Base-by-base conservation (phyloP, 2,329 filamentous ascomycete species). In the Mycosphaerelloides madeirae region DNA sequence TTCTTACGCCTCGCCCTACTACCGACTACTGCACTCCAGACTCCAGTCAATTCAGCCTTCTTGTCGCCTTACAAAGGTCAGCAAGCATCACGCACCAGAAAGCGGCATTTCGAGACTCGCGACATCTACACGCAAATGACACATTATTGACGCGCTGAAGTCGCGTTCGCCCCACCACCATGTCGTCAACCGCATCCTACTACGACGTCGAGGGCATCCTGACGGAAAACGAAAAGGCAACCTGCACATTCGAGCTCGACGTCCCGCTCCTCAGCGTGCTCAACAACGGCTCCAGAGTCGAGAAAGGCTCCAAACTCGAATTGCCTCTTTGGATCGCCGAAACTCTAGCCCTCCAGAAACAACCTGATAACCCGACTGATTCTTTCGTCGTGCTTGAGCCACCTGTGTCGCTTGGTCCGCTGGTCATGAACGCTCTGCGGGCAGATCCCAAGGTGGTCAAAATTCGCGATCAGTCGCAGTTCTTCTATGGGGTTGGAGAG, bases 241-340 rank as follows among this genome's bases (percentile, higher is more conserved):
- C 93, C 31, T 95, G 90, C 72, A 94, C 86, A 40, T 96, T 97
- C 69, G 86, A 95, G 62, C 79, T 96, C 61, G 85, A 91, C 48
- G 83, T 95, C 25, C 85, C 89, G 15, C 83, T 86, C 44, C 79
- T 97, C 35, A 90, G 90, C 55, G 88, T 95, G 65, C 77, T 98
- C 48, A 91, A 87, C 61, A 78, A 85, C 18, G 78, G 76, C 35
- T 75, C 75, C 54, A 76, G 78, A 59, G 83, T 97, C 58, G 93
- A 91, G 65, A 70, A 83, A 43, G 86, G 87, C 48, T 91, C 88
- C 1, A 81, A 83, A 33, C 76, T 97, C 36, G 79, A 85, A 50
- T 81, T 97, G 1, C 93, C 93, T 2, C 77, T 97, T 54, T 98
- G 93, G 93, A 81, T 98, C 11, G 89, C 85, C 55, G 87, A 95